Base-by-base conservation (phyloP, 495 filamentous ascomycete species). In the Penicillium daleae region DNA sequence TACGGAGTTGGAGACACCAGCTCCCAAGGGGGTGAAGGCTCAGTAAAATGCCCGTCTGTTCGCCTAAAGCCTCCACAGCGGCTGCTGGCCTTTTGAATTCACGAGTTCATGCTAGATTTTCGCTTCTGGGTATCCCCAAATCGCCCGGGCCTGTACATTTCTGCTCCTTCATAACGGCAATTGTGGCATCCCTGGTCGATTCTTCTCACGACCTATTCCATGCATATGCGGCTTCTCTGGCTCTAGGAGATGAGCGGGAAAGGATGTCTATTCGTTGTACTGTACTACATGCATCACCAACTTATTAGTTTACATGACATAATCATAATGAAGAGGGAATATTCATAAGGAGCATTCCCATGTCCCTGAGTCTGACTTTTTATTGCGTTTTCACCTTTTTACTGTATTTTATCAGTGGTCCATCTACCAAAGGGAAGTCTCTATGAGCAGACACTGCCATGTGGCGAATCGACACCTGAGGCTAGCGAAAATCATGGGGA, bases 1-100 rank as follows among this genome's bases (percentile, higher is more conserved):
- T 52, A 99, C 96, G 19, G 90, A 95, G 78, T 77, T 99, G 31
- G 71, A 78, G 61, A 62, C 74, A 46, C 69, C 76, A 6, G 22
- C 72, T n/a, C 70, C 79, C 1, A 80, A 82, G 55, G 78, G 72
- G 33, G 71, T 74, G 27, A 91, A 91, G 82, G 76, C 82, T 31
- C 79, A 85, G 65, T 91, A 80, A 73, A 68, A 32, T 29, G 13
- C 22, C 31, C 17, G 24, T 6, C 22, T 17, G 22, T 39, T 31
- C 17, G 40, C n/a, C 7, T 27, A 17, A 26, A 24, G 61, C 7
- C 13, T 33, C 48, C 29, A 52, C 49, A 51, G 49, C 19, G 37
- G 51, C 60, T 21, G 12, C 33, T 42, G 44, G 58, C 57, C n/a
- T 53, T 21, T 56, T 56, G 32, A 67, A 57, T 39, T 74, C 66